Evolutionary conservation across 2,329 filamentous ascomycete species (phyloP), one percentile per base, ranked within the genome.

Genomic region (Neonectria hederae): DNA sequence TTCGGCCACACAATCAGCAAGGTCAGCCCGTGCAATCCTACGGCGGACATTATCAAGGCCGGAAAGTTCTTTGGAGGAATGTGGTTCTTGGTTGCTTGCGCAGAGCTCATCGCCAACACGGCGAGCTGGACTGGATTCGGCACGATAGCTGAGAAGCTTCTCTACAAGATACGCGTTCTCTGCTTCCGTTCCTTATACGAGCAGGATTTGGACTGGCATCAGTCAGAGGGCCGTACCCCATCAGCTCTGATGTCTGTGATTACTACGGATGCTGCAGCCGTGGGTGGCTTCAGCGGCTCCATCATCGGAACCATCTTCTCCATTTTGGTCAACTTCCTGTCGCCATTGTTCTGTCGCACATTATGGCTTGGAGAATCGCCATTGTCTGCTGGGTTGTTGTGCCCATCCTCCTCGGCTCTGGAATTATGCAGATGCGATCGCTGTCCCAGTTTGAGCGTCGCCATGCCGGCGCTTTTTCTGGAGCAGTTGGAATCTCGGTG

Each of bases 311-410:
- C 89, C 0, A 78, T 92, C 21, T 87, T 92, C 62, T 89, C 90
- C 0, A 90, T 92, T 22, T 69, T 85, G 3, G 84, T 93, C 66
- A 92, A 91, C 75, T 87, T 93, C 28, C 67, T 92, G 87, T 86
- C 0, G 90, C 89, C 1, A 88, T 93, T 59, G 86, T 91, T 30
- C 74, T 93, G 10, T 88, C 90, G 0, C 89, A 92, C 66, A 87
- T 92, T 48, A 82, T 94, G 51, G 89, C 89, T 3, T 94, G 91
- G 92, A 90, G 88, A 72, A 92, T 94, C 65, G 90, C 90, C 0
- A 78, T 94, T 14, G 91, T 94, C 4, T 90, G 90, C 59, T 81
- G 94, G 6, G 85, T 90, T 0, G 83, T 87, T 9, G 87, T 93
- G 0, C 92, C 91, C 0, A 78, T 93, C 10, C 84, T 93, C 6